Percentiles rank a stretch among this genome's conserved stretches.
Evolutionary conservation across 352 stramenopile species (phyloP).

Genomic region (Blastocystis sp.): DNA sequence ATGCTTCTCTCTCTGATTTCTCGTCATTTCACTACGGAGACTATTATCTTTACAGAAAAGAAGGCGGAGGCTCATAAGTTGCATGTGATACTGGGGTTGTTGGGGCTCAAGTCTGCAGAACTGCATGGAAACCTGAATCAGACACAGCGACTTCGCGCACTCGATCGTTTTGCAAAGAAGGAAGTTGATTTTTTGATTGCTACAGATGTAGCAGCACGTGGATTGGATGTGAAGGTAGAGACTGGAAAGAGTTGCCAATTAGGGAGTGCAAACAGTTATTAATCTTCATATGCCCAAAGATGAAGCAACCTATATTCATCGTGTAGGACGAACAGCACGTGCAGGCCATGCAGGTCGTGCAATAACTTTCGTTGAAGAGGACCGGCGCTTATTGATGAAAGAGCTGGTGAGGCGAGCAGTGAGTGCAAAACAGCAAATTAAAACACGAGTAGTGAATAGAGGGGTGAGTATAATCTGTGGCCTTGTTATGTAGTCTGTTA

Average conservation of each 20-base stretch:
- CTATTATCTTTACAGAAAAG: slow-evolving; percentile 98
- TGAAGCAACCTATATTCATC: slow-evolving; percentile 94
- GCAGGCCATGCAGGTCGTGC: slow-evolving; percentile 81
- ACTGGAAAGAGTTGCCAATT: not conserved
- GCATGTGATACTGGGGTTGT: slow-evolving; percentile 84
- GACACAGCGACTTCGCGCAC: slow-evolving; percentile 84
- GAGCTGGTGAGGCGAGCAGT: slow-evolving; percentile 77
- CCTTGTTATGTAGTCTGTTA: slow-evolving; percentile 31
- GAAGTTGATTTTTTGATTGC: slow-evolving; percentile 89
- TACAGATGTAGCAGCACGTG: slow-evolving; percentile 94
- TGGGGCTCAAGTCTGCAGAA: slow-evolving; percentile 88
- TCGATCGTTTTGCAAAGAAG: slow-evolving; percentile 89
- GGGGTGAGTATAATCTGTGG: not conserved
- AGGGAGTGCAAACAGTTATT: slow-evolving; percentile 91
- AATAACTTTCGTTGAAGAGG: slow-evolving; percentile 81
- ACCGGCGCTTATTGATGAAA: slow-evolving; percentile 83
- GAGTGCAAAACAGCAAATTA: slow-evolving; percentile 64
- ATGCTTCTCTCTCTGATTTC: slow-evolving; percentile 88
- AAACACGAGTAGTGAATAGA: slow-evolving; percentile 68
- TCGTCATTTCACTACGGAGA: slow-evolving; percentile 80
- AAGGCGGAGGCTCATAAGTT: slow-evolving; percentile 89
- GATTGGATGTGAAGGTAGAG: slow-evolving; percentile 83
- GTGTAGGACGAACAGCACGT: slow-evolving; percentile 92
- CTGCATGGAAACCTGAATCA: slow-evolving; percentile 95
- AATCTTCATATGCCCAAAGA: slow-evolving; percentile 99